These are phyloP conservation scores for Hymenoscyphus scutula DNA, from an alignment of 2,329 filamentous ascomycete genomes.

Conservation along the genomic window DNA sequence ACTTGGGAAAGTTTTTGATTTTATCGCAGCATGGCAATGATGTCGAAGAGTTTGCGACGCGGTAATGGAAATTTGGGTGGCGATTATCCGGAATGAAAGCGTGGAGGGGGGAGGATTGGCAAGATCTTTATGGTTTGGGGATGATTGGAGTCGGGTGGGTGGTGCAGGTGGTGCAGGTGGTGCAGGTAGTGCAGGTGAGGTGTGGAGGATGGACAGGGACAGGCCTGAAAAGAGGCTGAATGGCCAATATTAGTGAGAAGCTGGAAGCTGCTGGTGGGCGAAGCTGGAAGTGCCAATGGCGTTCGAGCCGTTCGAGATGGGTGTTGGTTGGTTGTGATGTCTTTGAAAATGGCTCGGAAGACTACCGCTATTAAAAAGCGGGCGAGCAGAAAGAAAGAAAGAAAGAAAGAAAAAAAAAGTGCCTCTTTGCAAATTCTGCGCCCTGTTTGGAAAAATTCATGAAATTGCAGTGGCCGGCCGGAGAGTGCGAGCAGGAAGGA, in stretches of 20 bases:
- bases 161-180: too few species aligned
- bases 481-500: not conserved
- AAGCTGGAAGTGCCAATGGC: not conserved
- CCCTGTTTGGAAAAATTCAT: not conserved
- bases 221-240: not conserved
- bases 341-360: too few species aligned
- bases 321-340: conserved; percentile 1
- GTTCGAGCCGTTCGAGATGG: not conserved
- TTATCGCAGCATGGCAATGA: not conserved
- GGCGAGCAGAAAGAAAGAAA: too few species aligned
- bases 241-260: not conserved
- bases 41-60: not conserved
- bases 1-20: not conserved
- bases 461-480: not conserved
- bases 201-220: not conserved
- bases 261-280: too few species aligned
- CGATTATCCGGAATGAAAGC: not conserved
- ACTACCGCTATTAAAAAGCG: not conserved
- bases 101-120: not conserved
- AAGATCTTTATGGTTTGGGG: not conserved
- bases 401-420: not conserved
- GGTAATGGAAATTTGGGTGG: not conserved
- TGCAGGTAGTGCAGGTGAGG: too few species aligned
- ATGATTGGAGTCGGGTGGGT: not conserved
- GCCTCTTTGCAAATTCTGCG: not conserved